Conservation (phyloP, 163 green algal species). For the Volvox carteri region DNA sequence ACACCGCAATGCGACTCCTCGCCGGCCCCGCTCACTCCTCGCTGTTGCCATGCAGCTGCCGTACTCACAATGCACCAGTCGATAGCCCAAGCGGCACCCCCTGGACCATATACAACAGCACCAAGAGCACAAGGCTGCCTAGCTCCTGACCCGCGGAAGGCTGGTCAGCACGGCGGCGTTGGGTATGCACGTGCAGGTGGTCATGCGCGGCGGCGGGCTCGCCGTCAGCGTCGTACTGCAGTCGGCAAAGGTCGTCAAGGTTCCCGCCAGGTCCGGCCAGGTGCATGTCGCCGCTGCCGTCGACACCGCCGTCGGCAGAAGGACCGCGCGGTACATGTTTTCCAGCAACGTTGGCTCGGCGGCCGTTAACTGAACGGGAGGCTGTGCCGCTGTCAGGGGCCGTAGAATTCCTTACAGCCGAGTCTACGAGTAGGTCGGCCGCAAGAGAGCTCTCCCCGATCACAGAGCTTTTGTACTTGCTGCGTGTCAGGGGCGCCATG, state of each 20-base stretch:
- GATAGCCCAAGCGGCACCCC: constrained; percentile 92
- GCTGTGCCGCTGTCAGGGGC: not conserved
- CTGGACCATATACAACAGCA: constrained; percentile 94
- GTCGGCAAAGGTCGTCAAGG: constrained; percentile 16
- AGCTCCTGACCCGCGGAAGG: constrained; percentile 64
- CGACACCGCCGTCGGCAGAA: not conserved
- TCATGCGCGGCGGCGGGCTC: not conserved
- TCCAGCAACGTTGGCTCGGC: not conserved
- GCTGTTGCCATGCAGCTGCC: too few relatives aligned
- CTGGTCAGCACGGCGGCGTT: not conserved
- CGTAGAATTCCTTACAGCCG: not conserved
- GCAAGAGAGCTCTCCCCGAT: not conserved
- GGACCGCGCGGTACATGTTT: too few relatives aligned
- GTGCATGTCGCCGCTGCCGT: not conserved
- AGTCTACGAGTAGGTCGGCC: not conserved
- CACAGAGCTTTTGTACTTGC: not conserved
- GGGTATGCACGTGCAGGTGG: not conserved
- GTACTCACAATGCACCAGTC: constrained; percentile 86
- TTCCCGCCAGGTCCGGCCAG: not conserved
- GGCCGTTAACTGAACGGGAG: not conserved
- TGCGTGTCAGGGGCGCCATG: constrained; percentile 21
- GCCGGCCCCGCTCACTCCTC: too few relatives aligned
- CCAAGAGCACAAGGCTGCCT: constrained; percentile 85
- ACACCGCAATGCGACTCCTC: too few relatives aligned
- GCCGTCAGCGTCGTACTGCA: constrained; percentile 31